These are phyloP conservation scores for Chamaecrista fasciculata DNA, from an alignment of 306 rosid genomes.

Conservation along the genomic window DNA sequence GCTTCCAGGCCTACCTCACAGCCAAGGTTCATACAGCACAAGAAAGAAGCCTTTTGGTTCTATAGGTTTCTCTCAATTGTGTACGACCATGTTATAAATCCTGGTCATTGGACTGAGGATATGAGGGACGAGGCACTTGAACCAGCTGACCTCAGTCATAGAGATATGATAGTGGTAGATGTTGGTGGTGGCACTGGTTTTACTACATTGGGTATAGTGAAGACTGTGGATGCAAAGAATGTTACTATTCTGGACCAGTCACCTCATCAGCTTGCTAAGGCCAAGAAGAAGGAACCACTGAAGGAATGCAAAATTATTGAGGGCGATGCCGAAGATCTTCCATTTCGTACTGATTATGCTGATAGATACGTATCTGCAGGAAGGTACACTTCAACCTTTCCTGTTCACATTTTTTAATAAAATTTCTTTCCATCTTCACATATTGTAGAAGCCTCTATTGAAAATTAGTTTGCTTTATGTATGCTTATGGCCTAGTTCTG, in stretches of 20 bases:
- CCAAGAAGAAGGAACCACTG: slow-evolving; percentile 63
- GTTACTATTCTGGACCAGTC: slow-evolving; percentile 74
- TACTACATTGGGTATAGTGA: slow-evolving; percentile 65
- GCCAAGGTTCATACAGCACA: slow-evolving; percentile 74
- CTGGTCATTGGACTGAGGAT: slow-evolving; percentile 80
- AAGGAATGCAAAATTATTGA: slow-evolving; percentile 67
- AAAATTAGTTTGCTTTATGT: background rate
- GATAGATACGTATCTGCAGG: slow-evolving; percentile 73
- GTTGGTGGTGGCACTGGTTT: slow-evolving; percentile 76
- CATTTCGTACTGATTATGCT: slow-evolving; percentile 63
- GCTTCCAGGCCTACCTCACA: slow-evolving; percentile 62
- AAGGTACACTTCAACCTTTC: slow-evolving; percentile 40
- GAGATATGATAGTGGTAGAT: slow-evolving; percentile 63
- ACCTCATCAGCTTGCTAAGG: slow-evolving; percentile 71
- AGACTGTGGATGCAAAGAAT: slow-evolving; percentile 66
- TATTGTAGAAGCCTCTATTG: background rate
- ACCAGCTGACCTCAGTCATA: slow-evolving; percentile 53
- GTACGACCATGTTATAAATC: slow-evolving; percentile 67
- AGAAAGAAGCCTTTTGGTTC: slow-evolving; percentile 75
- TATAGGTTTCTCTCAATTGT: slow-evolving; percentile 66
- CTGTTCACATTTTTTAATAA: background rate
- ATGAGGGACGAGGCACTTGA: slow-evolving; percentile 77
- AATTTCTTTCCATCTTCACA: background rate
- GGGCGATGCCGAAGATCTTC: slow-evolving; percentile 75
- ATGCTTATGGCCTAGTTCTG: background rate